Conservation (phyloP, 73 alveolate genomes). For the Urostyla sp. region DNA sequence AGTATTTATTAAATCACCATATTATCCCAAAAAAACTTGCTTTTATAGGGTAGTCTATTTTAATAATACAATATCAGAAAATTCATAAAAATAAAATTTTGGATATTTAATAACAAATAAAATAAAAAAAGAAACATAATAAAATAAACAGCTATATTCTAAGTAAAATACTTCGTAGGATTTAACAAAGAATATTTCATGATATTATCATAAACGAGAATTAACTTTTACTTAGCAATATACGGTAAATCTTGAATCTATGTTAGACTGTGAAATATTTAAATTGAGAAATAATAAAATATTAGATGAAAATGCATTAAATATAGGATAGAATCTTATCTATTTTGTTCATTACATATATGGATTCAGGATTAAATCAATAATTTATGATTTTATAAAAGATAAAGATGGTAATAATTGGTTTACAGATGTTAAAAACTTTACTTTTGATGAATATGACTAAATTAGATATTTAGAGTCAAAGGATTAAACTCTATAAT, state of each 20-base stretch:
- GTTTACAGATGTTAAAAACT: constrained; percentile 67
- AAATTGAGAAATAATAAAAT: constrained; percentile 16
- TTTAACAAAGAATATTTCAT: too few species aligned
- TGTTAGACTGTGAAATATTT: not conserved
- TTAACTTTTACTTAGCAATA: not conserved
- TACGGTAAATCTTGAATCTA: constrained; percentile 1
- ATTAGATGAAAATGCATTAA: constrained; percentile 31
- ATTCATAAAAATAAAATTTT: constrained; percentile 22
- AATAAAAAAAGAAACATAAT: not conserved
- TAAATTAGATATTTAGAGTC: constrained; percentile 58
- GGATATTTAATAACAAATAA: constrained; percentile 7
- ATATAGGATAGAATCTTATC: constrained; percentile 68
- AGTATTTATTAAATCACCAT: constrained; percentile 18
- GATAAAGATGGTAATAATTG: constrained; percentile 70
- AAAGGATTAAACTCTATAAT: constrained; percentile 3
- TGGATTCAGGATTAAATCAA: constrained; percentile 62
- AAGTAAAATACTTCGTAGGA: not conserved
- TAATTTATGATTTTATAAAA: constrained; percentile 74
- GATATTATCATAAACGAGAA: too few species aligned
- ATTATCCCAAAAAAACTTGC: not conserved
- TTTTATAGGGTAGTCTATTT: constrained; percentile 29
- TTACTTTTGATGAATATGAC: constrained; percentile 66
- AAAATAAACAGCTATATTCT: not conserved
- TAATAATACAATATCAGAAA: constrained; percentile 12
- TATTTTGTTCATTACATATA: constrained; percentile 62